Conservation (phyloP, 148 eudicot species). For the Polygonum maritimum region DNA sequence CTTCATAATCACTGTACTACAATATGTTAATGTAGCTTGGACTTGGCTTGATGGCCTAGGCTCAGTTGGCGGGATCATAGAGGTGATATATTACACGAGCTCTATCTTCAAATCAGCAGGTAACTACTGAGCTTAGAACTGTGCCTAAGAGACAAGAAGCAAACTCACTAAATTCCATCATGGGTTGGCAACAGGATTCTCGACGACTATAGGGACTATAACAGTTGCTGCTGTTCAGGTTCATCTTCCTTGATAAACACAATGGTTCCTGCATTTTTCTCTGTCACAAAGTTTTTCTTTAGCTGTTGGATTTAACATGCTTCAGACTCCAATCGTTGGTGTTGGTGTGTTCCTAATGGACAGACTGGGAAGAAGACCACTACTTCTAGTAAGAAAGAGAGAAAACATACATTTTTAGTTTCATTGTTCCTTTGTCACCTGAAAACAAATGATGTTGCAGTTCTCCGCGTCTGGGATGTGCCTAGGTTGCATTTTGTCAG, state of each 20-base stretch:
- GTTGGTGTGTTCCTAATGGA: conserved; percentile 35
- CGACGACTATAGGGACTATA: conserved; percentile 38
- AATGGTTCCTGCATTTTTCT: too few species aligned
- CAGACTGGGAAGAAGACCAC: conserved; percentile 35
- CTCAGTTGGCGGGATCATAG: conserved; percentile 39
- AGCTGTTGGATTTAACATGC: too few species aligned
- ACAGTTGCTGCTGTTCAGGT: conserved; percentile 36
- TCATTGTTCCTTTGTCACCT: neutral
- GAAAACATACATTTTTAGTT: neutral
- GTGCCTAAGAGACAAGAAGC: neutral
- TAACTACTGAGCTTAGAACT: neutral
- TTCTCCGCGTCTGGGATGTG: conserved; percentile 8
- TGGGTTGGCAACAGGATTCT: conserved; percentile 32
- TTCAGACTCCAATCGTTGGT: conserved; percentile 26
- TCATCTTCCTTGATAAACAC: too few species aligned
- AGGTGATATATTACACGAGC: conserved; percentile 38
- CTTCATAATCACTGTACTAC: too few species aligned
- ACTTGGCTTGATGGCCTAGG: conserved; percentile 42
- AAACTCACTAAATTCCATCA: neutral
- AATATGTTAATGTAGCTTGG: conserved; percentile 24
- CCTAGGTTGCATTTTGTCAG: conserved; percentile 6
- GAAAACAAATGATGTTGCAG: neutral
- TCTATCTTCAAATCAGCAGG: conserved; percentile 46
- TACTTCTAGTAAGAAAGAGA: conserved; percentile 28
- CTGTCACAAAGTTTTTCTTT: too few species aligned